phyloP scores from a whole-genome alignment of 306 rosid species.

The Cicer cuneatum region DNA sequence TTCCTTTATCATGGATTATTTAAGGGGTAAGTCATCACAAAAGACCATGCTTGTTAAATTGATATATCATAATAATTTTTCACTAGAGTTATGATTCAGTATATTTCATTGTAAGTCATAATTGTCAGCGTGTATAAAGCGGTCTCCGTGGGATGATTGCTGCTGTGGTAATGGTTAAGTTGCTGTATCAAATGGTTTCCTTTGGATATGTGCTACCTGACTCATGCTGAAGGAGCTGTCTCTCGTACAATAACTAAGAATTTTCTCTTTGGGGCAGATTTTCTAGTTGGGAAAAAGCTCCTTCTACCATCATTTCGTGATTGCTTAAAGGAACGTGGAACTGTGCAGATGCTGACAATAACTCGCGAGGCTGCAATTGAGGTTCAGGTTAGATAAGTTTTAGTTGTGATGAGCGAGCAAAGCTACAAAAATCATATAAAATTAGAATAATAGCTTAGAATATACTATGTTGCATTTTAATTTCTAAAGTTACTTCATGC shows the following conservation, averaged over 20 bases:
- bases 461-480: constrained; percentile 5
- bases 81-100: constrained; percentile 58
- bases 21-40: constrained; percentile 71
- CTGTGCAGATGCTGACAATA: constrained; percentile 90
- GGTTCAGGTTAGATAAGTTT: constrained; percentile 77
- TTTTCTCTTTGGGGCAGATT: constrained; percentile 95
- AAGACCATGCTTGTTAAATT: constrained; percentile 40
- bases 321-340: constrained; percentile 90
- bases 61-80: constrained; percentile 46
- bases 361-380: constrained; percentile 96
- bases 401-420: constrained; percentile 26
- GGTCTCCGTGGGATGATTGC: constrained; percentile 85
- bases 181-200: constrained; percentile 74
- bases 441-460: constrained; percentile 18
- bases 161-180: constrained; percentile 99
- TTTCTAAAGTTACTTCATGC: background rate
- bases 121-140: constrained; percentile 95
- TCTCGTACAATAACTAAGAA: constrained; percentile 61
- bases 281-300: constrained; percentile 82
- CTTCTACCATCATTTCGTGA: constrained; percentile 86
- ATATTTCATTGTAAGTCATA: constrained; percentile 90
- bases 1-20: constrained; percentile 90
- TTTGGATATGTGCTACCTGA: constrained; percentile 75
- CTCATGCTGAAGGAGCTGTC: constrained; percentile 74
- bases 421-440: constrained; percentile 14